Percentiles rank a stretch among this genome's conserved stretches.
Conservation (phyloP, 768 basidiomycete species). For the Calocera viscosa region DNA sequence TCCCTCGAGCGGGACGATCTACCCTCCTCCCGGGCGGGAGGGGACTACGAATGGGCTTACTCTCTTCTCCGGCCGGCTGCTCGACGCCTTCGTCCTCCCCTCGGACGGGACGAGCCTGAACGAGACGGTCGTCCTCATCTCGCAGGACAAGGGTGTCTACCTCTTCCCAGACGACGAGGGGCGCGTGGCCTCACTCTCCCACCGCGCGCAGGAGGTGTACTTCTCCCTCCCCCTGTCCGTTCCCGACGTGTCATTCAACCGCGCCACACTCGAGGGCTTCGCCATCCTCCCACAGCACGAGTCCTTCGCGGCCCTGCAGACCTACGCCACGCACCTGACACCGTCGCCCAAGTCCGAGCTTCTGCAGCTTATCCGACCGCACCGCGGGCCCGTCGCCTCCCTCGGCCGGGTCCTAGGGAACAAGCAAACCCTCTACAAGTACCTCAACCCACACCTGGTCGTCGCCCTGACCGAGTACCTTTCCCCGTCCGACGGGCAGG, state of each 20-base stretch:
- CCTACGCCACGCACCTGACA: not conserved
- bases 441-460: constrained; percentile 71
- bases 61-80: not conserved
- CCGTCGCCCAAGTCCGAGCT: not conserved
- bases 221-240: constrained; percentile 37
- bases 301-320: not conserved
- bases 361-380: constrained; percentile 22
- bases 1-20: not conserved
- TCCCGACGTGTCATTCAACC: not conserved
- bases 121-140: constrained; percentile 52
- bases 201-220: constrained; percentile 36
- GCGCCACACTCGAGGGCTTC: not conserved
- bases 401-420: constrained; percentile 77
- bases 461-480: constrained; percentile 46
- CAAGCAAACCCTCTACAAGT: constrained; percentile 84
- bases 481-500: constrained; percentile 16
- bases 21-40: not conserved
- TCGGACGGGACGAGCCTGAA: constrained; percentile 16
- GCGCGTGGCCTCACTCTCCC: constrained; percentile 35
- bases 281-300: not conserved
- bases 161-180: constrained; percentile 51
- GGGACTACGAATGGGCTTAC: not conserved
- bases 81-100: not conserved
- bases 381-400: constrained; percentile 46
- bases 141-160: constrained; percentile 62